Evolutionary conservation across 257 asterid genomes (phyloP).

Genomic region (Petrea volubilis): DNA sequence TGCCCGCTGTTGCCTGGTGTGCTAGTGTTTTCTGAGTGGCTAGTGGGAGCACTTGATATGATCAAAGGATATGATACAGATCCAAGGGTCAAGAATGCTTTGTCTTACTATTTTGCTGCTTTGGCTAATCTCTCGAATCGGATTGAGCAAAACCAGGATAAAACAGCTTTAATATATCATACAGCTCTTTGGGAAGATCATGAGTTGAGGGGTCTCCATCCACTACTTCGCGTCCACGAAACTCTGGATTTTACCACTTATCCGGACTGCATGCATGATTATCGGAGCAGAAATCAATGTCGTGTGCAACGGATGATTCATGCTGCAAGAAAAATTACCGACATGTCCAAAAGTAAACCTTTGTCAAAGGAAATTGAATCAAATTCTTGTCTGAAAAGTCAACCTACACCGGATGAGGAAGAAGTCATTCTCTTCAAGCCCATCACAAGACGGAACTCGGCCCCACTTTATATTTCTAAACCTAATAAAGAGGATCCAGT

Average conservation of each 20-base stretch:
- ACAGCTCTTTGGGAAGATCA: conserved; percentile 91
- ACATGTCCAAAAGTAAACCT: conserved; percentile 24
- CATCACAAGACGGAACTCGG: conserved; percentile 70
- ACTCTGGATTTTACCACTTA: conserved; percentile 50
- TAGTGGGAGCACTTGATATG: conserved; percentile 48
- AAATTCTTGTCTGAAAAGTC: conserved; percentile 5
- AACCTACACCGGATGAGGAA: conserved; percentile 37
- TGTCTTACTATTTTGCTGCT: conserved; percentile 57
- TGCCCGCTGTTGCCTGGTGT: conserved; percentile 79
- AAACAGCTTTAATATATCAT: conserved; percentile 20
- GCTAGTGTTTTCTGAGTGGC: conserved; percentile 77
- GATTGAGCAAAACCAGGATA: conserved; percentile 31
- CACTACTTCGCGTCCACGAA: conserved; percentile 49
- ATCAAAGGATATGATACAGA: conserved; percentile 41
- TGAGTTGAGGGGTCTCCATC: conserved; percentile 79
- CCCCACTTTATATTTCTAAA: conserved; percentile 49
- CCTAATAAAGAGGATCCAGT: conserved; percentile 27
- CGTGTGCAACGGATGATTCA: conserved; percentile 50
- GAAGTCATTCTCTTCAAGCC: conserved; percentile 96
- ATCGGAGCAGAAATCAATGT: conserved; percentile 18
- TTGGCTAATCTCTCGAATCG: conserved; percentile 56
- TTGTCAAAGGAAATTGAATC: neutral
- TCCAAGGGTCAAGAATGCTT: conserved; percentile 55
- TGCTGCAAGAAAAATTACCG: conserved; percentile 45
- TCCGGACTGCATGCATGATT: conserved; percentile 41